These are phyloP conservation scores for Saitozyma sp. DNA, from an alignment of 768 basidiomycete species.

Conservation along the genomic window DNA sequence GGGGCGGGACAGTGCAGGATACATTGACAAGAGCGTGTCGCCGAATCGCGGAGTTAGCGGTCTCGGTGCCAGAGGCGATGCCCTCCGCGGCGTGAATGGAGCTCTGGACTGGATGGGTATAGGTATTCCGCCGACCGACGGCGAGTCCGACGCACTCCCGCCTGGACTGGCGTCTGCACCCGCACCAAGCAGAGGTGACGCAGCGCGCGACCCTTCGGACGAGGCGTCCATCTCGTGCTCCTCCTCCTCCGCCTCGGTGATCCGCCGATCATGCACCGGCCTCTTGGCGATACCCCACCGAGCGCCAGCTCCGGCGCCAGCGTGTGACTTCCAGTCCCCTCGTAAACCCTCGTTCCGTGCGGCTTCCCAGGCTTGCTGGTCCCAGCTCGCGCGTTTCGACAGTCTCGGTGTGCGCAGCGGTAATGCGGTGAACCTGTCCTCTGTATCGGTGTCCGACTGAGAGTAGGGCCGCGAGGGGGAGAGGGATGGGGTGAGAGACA, in stretches of 20 bases:
- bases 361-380: constrained; percentile 10
- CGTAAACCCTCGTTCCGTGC: constrained; percentile 1
- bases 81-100: neutral
- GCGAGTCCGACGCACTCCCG: neutral
- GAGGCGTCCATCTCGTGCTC: constrained; percentile 12
- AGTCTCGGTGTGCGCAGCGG: constrained; percentile 36
- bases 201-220: neutral
- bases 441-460: neutral
- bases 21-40: neutral
- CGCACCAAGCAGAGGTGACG: neutral
- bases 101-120: neutral
- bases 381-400: constrained; percentile 30
- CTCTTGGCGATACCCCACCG: constrained; percentile 1
- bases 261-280: constrained; percentile 28
- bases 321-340: neutral
- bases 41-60: neutral
- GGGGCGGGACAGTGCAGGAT: neutral
- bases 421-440: constrained; percentile 40
- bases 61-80: constrained; percentile 1
- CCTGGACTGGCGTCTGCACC: neutral
- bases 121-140: neutral
- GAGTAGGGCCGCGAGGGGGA: neutral
- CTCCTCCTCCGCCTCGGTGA: constrained; percentile 39
- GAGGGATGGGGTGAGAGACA: constrained; percentile 11
- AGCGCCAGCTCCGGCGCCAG: too few relatives aligned